Percentiles rank a stretch among this genome's conserved stretches.
These are phyloP conservation scores for Phaeodactylum tricornutum DNA, from an alignment of 108 stramenopile genomes.

Conservation along the genomic window DNA sequence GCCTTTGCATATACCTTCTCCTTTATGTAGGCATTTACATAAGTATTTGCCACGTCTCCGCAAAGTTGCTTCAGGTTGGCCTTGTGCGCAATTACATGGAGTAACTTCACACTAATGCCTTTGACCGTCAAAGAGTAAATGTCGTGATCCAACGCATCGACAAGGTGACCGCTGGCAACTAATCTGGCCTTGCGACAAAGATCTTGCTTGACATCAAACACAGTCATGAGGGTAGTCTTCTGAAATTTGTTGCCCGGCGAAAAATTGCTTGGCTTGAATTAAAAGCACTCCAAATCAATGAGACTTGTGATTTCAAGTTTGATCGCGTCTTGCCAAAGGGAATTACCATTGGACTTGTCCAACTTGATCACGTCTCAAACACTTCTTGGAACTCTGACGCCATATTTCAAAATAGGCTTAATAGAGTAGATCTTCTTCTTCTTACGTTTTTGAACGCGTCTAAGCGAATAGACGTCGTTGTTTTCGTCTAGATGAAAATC, in stretches of 20 bases:
- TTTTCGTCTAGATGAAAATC: neutral
- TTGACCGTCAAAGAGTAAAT: constrained; percentile 22
- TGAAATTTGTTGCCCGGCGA: constrained; percentile 3
- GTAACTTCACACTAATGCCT: constrained; percentile 15
- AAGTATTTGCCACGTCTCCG: constrained; percentile 31
- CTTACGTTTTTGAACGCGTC: neutral
- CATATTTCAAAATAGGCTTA: neutral
- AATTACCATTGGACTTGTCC: neutral
- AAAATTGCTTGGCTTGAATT: neutral
- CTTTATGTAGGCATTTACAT: constrained; percentile 12
- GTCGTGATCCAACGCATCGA: constrained; percentile 7
- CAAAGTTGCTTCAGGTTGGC: constrained; percentile 15
- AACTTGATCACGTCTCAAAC: neutral
- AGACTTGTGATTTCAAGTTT: neutral
- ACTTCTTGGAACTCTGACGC: neutral
- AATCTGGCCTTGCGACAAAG: constrained; percentile 17
- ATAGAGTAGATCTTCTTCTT: neutral
- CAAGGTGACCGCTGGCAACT: constrained; percentile 30
- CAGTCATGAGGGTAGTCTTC: constrained; percentile 1
- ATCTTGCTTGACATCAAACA: constrained; percentile 20
- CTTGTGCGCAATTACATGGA: constrained; percentile 14
- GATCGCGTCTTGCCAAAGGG: neutral
- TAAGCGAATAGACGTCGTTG: neutral
- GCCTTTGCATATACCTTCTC: constrained; percentile 20
- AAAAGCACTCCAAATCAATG: neutral